Conservation (phyloP, 73 alveolate genomes). For the Blepharisma stoltei region DNA sequence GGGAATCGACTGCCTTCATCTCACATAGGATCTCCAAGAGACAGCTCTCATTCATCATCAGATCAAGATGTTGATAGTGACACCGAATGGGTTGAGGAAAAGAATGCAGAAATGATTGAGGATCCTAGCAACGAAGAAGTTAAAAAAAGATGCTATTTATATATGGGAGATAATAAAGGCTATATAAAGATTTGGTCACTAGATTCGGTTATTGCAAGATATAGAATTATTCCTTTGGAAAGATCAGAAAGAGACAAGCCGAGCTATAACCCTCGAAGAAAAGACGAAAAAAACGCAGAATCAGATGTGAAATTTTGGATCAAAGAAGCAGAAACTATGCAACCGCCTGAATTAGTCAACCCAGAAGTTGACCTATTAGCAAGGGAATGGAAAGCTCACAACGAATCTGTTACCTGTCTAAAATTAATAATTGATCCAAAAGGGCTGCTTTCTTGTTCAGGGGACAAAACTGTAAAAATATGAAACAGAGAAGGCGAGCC, state of each 20-base stretch:
- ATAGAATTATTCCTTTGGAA: constrained; percentile 35
- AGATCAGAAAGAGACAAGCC: constrained; percentile 38
- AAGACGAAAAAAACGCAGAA: constrained; percentile 52
- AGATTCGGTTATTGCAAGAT: constrained; percentile 35
- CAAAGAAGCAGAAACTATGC: constrained; percentile 38
- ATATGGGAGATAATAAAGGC: constrained; percentile 80
- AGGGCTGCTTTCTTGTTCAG: constrained; percentile 53
- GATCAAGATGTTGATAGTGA: constrained; percentile 30
- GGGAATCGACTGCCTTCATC: too few species aligned
- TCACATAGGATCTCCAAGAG: background rate
- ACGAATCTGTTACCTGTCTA: constrained; percentile 37
- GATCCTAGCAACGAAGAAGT: constrained; percentile 28
- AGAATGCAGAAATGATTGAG: constrained; percentile 29
- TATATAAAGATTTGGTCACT: constrained; percentile 68
- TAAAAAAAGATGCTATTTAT: constrained; percentile 35
- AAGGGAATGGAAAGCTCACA: constrained; percentile 69
- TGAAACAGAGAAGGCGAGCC: constrained; percentile 64
- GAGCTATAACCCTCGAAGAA: constrained; percentile 41
- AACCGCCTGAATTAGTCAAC: constrained; percentile 26
- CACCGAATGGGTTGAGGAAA: constrained; percentile 33
- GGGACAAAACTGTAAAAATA: constrained; percentile 51
- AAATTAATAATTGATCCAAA: constrained; percentile 59
- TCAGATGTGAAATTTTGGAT: constrained; percentile 41
- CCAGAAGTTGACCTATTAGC: constrained; percentile 36
- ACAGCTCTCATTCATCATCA: background rate